Base-by-base conservation (phyloP, 768 basidiomycete species). In the Kondoa subrosea region DNA sequence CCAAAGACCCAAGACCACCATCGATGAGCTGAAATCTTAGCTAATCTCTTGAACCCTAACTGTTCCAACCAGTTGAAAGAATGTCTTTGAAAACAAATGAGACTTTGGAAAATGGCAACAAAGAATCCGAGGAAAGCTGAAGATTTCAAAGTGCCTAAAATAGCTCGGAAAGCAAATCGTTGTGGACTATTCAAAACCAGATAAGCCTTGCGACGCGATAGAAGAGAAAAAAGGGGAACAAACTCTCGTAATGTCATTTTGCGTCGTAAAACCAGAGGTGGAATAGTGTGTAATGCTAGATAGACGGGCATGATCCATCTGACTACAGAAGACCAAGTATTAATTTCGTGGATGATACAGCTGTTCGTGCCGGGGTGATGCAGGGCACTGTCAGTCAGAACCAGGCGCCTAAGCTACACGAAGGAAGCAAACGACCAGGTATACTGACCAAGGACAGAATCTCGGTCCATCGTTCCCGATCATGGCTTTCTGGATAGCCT, bases 201-300 rank as follows among this genome's bases (percentile, higher is more conserved):
- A 57, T 25, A 12, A 14, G 2, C 27, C 30, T 50, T n/a, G 32
- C 26, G 65, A 58, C 57, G 3, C 14, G 27, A 8, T 32, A 25
- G 1, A 2, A 27, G n/a, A 40, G 31, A 4, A 33, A 30, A 8
- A 30, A 4, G 27, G 26, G 21, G 30, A 15, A 29, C 70, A 34
- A 3, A 72, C 72, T 85, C 83, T 57, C 82, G 79, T 62, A 81
- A 73, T 75, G 93, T 87, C 0, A 79, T 77, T 29, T 81, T 80
- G 50, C 86, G 80, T 72, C 89, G 88, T 77, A 97, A 89, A 2
- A 95, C 78, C 14, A 96, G 78, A 60, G 86, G 81, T 1, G 93
- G 92, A 31, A 95, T 83, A 68, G 95, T 82, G 76, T 96, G 93
- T 33, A 97, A 78, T 0, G 89, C 91, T 26, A 88, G 86, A 73